These are phyloP conservation scores for Neopestalotiopsis clavispora DNA, from an alignment of 2,329 filamentous ascomycete species.

Conservation along the genomic window DNA sequence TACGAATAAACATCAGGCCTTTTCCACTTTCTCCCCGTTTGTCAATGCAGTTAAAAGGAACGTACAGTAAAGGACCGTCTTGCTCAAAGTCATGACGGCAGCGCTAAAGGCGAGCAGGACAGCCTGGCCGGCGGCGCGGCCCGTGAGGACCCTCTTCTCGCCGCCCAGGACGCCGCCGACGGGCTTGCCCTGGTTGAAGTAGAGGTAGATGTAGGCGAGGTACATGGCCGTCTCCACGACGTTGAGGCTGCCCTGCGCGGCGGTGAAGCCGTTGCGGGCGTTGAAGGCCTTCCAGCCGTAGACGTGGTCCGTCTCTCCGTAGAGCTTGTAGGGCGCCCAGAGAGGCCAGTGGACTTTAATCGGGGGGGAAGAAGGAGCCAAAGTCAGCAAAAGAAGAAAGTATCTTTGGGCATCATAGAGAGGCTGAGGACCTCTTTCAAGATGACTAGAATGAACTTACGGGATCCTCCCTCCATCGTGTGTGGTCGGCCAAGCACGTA, in stretches of 20 bases:
- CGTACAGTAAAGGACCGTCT: constrained; percentile 66
- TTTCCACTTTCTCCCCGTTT: not conserved
- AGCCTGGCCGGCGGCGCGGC: constrained; percentile 48
- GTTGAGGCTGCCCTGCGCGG: constrained; percentile 74
- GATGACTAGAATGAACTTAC: not conserved
- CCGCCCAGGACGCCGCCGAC: constrained; percentile 24
- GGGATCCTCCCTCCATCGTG: constrained; percentile 77
- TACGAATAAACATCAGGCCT: not conserved
- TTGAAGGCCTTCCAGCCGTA: constrained; percentile 80
- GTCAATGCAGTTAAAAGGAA: constrained; percentile 20
- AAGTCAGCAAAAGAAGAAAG: not conserved
- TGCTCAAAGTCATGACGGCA: constrained; percentile 65
- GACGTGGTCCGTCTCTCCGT: constrained; percentile 78
- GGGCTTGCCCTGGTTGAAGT: constrained; percentile 31
- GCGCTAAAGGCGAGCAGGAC: constrained; percentile 56
- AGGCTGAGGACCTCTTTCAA: not conserved
- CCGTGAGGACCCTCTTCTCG: constrained; percentile 41
- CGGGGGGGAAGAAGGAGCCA: not conserved
- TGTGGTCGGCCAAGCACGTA: constrained; percentile 83
- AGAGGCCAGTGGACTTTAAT: constrained; percentile 66
- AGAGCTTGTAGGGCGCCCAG: constrained; percentile 80
- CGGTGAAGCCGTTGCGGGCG: constrained; percentile 74
- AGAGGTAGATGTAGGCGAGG: constrained; percentile 54
- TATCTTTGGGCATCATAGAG: not conserved
- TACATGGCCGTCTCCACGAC: constrained; percentile 71